Evolutionary conservation across 139 green algal species (phyloP).

Genomic region (Deuterostichococcus epilithicus): DNA sequence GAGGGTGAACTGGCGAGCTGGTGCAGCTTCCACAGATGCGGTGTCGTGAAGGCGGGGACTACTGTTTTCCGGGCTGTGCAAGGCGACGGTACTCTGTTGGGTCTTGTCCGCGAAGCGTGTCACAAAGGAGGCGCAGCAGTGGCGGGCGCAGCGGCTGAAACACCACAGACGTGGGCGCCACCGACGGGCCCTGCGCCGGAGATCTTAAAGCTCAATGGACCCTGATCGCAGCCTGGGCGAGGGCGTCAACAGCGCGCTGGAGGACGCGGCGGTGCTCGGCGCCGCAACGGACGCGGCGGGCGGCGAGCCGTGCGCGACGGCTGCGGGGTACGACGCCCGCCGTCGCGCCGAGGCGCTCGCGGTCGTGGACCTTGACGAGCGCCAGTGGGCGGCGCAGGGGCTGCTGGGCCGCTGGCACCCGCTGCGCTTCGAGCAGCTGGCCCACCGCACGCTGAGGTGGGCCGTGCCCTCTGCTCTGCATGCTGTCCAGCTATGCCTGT

Average conservation of each 20-base stretch:
- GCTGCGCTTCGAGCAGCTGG: background rate
- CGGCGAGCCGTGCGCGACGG: background rate
- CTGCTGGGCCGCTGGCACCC: slow-evolving; percentile 29
- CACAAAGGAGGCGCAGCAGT: no score
- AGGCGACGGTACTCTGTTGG: no score
- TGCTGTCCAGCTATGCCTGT: background rate
- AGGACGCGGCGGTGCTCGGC: slow-evolving; percentile 46
- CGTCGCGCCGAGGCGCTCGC: slow-evolving; percentile 10
- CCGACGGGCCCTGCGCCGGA: no score
- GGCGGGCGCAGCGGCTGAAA: no score
- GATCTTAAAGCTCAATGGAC: no score
- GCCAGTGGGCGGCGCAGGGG: slow-evolving; percentile 23
- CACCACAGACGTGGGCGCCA: no score
- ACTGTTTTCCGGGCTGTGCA: no score
- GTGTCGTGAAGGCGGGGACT: no score
- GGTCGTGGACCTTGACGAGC: slow-evolving; percentile 21
- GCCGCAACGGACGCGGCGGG: slow-evolving; percentile 22
- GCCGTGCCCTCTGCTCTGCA: background rate
- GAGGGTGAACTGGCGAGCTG: no score
- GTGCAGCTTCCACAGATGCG: no score
- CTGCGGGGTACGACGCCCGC: background rate
- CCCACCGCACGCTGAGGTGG: background rate
- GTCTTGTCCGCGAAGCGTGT: no score
- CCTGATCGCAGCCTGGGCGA: slow-evolving; percentile 20
- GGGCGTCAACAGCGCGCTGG: slow-evolving; percentile 57